Conservation (phyloP, 2,329 filamentous ascomycete species). For the Colletotrichum tofieldiae region DNA sequence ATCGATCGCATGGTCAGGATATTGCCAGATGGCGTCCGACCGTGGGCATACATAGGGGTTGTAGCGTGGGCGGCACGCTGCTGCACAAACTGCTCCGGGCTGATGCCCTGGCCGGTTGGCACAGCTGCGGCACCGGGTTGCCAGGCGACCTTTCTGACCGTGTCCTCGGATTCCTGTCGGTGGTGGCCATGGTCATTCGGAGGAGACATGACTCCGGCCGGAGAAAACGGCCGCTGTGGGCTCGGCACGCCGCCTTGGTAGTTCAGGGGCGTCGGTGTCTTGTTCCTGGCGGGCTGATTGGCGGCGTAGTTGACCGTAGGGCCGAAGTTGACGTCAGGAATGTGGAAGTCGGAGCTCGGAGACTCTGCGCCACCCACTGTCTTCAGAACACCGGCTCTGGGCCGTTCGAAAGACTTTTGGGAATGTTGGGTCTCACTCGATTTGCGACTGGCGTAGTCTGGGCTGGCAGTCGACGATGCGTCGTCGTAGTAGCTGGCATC, state of each 20-base stretch:
- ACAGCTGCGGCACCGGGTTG: constrained; percentile 76
- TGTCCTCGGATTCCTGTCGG: constrained; percentile 67
- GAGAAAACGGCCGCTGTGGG: constrained; percentile 52
- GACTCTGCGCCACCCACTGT: constrained; percentile 75
- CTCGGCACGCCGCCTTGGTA: constrained; percentile 45
- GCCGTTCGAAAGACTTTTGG: constrained; percentile 72
- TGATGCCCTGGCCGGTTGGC: constrained; percentile 66
- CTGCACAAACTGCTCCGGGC: constrained; percentile 87
- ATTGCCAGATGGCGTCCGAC: constrained; percentile 70
- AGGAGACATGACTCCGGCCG: constrained; percentile 46
- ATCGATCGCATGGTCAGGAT: constrained; percentile 57
- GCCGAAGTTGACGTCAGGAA: constrained; percentile 88
- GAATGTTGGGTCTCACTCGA: constrained; percentile 61
- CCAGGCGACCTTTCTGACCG: constrained; percentile 81
- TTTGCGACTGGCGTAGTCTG: constrained; percentile 82
- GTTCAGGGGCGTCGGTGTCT: constrained; percentile 48
- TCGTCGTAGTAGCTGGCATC: constrained; percentile 72
- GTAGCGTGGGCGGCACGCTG: constrained; percentile 75
- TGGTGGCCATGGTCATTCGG: constrained; percentile 54
- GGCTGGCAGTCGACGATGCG: constrained; percentile 75
- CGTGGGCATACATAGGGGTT: constrained; percentile 41
- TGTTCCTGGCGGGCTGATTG: constrained; percentile 51
- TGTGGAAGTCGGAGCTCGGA: constrained; percentile 60
- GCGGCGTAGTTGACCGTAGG: constrained; percentile 80
- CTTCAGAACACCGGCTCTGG: constrained; percentile 84